Percentiles rank a stretch among this genome's conserved stretches.
Evolutionary conservation across 2,329 filamentous ascomycete genomes (phyloP).

Genomic region (Colletotrichum sp.): DNA sequence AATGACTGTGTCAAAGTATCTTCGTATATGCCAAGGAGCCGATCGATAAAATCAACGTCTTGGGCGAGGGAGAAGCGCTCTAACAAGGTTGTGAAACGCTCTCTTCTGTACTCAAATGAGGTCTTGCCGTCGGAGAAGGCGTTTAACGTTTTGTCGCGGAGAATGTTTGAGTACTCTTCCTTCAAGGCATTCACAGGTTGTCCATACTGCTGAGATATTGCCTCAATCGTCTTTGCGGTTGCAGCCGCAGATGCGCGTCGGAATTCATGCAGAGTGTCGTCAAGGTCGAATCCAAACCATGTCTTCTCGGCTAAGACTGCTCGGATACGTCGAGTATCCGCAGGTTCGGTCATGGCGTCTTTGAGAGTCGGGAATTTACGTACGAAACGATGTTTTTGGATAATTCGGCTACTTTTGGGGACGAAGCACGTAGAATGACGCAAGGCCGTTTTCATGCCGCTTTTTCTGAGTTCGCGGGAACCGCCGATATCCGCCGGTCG

Average conservation of each 20-base stretch:
- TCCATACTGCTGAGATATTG: constrained; percentile 28
- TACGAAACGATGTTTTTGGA: neutral
- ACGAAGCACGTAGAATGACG: neutral
- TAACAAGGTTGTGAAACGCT: constrained; percentile 40
- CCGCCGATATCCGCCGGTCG: neutral
- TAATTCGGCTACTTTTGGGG: neutral
- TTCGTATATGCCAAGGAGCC: constrained; percentile 35
- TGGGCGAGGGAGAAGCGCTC: constrained; percentile 26
- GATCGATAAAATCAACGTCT: constrained; percentile 22
- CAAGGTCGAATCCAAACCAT: constrained; percentile 54
- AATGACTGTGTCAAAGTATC: constrained; percentile 30
- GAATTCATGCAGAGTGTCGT: constrained; percentile 54
- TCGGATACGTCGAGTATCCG: neutral
- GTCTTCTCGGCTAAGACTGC: neutral
- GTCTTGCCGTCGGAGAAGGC: constrained; percentile 50
- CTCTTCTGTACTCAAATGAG: constrained; percentile 46
- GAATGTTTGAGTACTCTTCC: constrained; percentile 35
- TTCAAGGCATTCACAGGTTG: constrained; percentile 22
- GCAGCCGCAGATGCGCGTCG: constrained; percentile 43
- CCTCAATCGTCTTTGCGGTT: constrained; percentile 32
- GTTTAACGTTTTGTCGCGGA: constrained; percentile 35
- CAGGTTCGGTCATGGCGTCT: neutral
- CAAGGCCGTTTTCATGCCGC: neutral
- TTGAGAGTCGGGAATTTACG: neutral
- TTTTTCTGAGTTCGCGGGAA: neutral